A percentile compares a stretch with the other conserved stretches of the same genome.
Evolutionary conservation across 805 yeast genomes (phyloP).

Genomic region (Millerozyma acaciae): DNA sequence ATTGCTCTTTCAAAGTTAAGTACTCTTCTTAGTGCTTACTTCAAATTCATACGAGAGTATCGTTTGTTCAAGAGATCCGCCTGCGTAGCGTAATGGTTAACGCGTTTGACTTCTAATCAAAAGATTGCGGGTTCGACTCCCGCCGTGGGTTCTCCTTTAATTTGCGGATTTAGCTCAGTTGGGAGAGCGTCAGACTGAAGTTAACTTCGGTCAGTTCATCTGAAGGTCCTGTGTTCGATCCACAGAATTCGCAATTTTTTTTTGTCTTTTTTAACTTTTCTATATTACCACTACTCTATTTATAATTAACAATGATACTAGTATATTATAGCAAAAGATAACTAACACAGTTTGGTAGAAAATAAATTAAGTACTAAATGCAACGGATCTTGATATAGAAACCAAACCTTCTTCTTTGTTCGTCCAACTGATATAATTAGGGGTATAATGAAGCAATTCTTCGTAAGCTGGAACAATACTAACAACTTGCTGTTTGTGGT

Average conservation of each 20-base stretch:
- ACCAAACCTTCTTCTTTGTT: conserved; percentile 69
- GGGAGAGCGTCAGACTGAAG: conserved; percentile 39
- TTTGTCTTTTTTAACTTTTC: conserved; percentile 3
- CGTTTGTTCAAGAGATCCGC: too few species aligned
- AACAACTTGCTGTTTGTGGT: conserved; percentile 25
- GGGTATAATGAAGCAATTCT: conserved; percentile 66
- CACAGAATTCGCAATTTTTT: conserved; percentile 25
- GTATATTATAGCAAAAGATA: not conserved
- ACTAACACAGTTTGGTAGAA: not conserved
- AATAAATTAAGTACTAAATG: conserved; percentile 1
- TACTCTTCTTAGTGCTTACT: too few species aligned
- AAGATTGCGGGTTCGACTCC: conserved; percentile 65
- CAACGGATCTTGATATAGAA: conserved; percentile 46
- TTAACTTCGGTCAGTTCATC: conserved; percentile 23
- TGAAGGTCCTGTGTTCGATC: conserved; percentile 31
- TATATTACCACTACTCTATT: not conserved
- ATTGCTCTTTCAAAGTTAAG: too few species aligned
- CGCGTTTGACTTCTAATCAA: conserved; percentile 67
- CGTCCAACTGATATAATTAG: conserved; percentile 59
- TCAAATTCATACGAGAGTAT: too few species aligned
- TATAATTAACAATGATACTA: not conserved
- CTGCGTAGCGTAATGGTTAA: conserved; percentile 59
- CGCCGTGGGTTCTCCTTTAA: conserved; percentile 32
- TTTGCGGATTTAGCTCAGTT: conserved; percentile 33
- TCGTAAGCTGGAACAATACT: conserved; percentile 64